Evolutionary conservation across 257 asterid genomes (phyloP), one percentile per base, ranked within the genome.

Genomic region (Buddleja alternifolia): DNA sequence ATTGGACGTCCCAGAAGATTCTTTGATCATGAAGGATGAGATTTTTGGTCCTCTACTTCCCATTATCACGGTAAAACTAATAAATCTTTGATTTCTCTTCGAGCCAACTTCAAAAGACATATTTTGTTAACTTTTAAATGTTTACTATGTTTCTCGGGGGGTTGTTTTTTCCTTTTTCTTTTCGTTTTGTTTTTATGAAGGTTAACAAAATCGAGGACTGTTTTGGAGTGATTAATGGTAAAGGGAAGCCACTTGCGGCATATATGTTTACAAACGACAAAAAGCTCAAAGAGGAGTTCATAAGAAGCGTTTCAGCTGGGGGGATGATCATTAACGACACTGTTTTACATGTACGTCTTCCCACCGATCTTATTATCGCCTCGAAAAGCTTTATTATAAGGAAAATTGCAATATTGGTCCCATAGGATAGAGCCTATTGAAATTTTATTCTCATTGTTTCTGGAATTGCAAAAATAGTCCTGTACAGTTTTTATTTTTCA

Each of bases 11-110:
- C 94, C 96, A 2, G 76, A 66, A 63, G 97, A 90, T 76, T 80
- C 95, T 48, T 50, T 87, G 55, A 77, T 92, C 83, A 84, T 92
- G 96, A 78, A 76, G 25, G 98, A 92, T 62, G 98, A 92, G 87
- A 88, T 92, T 71, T 90, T 89, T 60, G 98, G 98, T 45, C 98
- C 98, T 25, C 70, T 92, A 70, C 97, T 92, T 71, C 93, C 96
- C 66, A 87, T 90, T 29, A 19, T 92, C 78, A 89, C 84, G 90
- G 98, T 92, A 87, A 74, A 65, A 45, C 14, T 56, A 17, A 34
- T 14, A 29, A 29, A 1, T 29, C 34, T 2, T 29, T 1, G 11
- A 24, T 46, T 46, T 61, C 40, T 6, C 17, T 34, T n/a, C 10
- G 41, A 12, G 44, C 41, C 2, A 32, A 17, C 10, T 24, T 14